Conservation (phyloP, 2,329 filamentous ascomycete genomes). For the Myriosclerotinia curreyana region DNA sequence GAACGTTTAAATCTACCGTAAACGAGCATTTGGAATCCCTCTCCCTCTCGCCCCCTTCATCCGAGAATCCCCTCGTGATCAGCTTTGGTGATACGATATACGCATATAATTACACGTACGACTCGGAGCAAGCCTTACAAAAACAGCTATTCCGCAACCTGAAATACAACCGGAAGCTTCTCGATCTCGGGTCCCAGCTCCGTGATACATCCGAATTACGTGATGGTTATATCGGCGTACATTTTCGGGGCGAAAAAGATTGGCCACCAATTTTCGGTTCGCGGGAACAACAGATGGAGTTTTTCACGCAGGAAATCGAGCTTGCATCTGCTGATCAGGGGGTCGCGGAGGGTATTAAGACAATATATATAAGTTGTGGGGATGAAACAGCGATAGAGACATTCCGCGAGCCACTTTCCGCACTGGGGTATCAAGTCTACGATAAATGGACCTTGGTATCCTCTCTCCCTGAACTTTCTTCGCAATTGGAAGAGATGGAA, state of each 20-base stretch:
- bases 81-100: slow-evolving; percentile 30
- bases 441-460: slow-evolving; percentile 27
- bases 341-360: slow-evolving; percentile 14
- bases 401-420: slow-evolving; percentile 25
- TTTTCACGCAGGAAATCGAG: slow-evolving; percentile 27
- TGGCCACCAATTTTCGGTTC: slow-evolving; percentile 29
- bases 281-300: slow-evolving; percentile 25
- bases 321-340: slow-evolving; percentile 6
- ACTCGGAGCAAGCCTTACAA: slow-evolving; percentile 27
- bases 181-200: slow-evolving; percentile 25
- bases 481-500: slow-evolving; percentile 15
- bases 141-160: slow-evolving; percentile 31
- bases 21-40: neutral
- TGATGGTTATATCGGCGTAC: slow-evolving; percentile 30
- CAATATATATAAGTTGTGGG: slow-evolving; percentile 33
- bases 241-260: slow-evolving; percentile 32
- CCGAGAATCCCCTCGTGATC: slow-evolving; percentile 24
- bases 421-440: slow-evolving; percentile 27
- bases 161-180: slow-evolving; percentile 26
- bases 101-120: slow-evolving; percentile 29
- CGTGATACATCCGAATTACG: slow-evolving; percentile 22
- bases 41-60: slow-evolving; percentile 20
- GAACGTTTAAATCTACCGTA: slow-evolving; percentile 20
- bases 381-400: slow-evolving; percentile 24
- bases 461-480: neutral